phyloP scores from a whole-genome alignment of 2,329 filamentous ascomycete genomes.

The Chrysosporium queenslandicum region DNA sequence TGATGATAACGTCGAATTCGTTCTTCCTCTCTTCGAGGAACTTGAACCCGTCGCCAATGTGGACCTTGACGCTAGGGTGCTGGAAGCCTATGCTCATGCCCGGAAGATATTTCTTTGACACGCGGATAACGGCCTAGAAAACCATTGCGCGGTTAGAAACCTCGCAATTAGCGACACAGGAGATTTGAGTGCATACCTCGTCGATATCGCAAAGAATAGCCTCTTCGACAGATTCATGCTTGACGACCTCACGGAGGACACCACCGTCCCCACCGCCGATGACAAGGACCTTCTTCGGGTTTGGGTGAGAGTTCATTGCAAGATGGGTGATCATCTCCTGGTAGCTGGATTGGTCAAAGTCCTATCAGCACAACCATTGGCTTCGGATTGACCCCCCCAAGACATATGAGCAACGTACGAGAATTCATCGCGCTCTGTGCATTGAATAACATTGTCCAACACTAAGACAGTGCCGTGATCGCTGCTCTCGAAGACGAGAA shows the following conservation, averaged over 20 bases:
- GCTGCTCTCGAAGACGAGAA: constrained; percentile 96
- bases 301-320: constrained; percentile 95
- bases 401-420: constrained; percentile 44
- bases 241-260: constrained; percentile 96
- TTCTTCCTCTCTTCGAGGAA: constrained; percentile 96
- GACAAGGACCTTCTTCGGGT: constrained; percentile 96
- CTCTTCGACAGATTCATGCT: constrained; percentile 95
- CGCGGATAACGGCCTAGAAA: constrained; percentile 74
- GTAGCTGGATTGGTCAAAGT: constrained; percentile 45
- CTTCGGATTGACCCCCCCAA: background rate
- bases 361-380: background rate
- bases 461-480: constrained; percentile 94
- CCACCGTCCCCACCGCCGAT: constrained; percentile 96
- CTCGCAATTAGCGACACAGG: background rate
- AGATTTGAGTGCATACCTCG: constrained; percentile 48
- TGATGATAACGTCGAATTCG: constrained; percentile 98
- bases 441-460: constrained; percentile 97
- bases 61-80: constrained; percentile 85
- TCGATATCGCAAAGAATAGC: constrained; percentile 97
- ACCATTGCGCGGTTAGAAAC: background rate
- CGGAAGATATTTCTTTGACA: constrained; percentile 96
- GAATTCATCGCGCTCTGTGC: constrained; percentile 97
- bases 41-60: constrained; percentile 97
- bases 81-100: constrained; percentile 87
- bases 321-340: constrained; percentile 99